Percentiles rank a stretch among this genome's conserved stretches.
Conservation (phyloP, 2,329 filamentous ascomycete genomes). For the Arthrocladium fulminans region DNA sequence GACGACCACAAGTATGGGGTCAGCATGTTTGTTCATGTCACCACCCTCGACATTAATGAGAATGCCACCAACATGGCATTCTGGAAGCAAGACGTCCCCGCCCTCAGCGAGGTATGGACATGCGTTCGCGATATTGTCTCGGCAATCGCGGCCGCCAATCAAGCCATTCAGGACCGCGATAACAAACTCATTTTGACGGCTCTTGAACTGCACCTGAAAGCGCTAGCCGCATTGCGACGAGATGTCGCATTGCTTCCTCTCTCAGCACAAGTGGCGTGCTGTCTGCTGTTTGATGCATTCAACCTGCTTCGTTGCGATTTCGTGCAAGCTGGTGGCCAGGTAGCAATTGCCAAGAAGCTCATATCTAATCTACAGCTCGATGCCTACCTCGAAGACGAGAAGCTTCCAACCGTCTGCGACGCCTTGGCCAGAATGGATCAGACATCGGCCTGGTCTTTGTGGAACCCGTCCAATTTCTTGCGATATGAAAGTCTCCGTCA, state of each 20-base stretch:
- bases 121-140: conserved; percentile 1
- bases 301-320: conserved; percentile 4
- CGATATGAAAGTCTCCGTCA: conserved; percentile 1
- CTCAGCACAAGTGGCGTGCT: conserved; percentile 5
- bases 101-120: background rate
- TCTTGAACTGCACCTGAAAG: conserved; percentile 3
- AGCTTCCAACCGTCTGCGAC: conserved; percentile 1
- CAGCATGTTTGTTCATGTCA: conserved; percentile 6
- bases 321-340: background rate
- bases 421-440: conserved; percentile 1
- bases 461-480: conserved; percentile 4
- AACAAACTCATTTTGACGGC: conserved; percentile 2
- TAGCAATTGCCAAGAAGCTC: background rate
- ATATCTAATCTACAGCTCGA: background rate
- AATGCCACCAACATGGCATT: conserved; percentile 5
- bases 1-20: conserved; percentile 6
- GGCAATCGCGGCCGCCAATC: background rate
- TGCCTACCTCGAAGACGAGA: conserved; percentile 4
- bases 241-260: background rate
- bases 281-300: conserved; percentile 6
- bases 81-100: conserved; percentile 2
- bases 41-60: conserved; percentile 4
- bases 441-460: conserved; percentile 1
- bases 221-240: background rate
- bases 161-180: conserved; percentile 6